A percentile compares a stretch with the other conserved stretches of the same genome.
phyloP scores from a whole-genome alignment of 1,139 yeast species.

The Saccharomycopsis crataegensis region DNA sequence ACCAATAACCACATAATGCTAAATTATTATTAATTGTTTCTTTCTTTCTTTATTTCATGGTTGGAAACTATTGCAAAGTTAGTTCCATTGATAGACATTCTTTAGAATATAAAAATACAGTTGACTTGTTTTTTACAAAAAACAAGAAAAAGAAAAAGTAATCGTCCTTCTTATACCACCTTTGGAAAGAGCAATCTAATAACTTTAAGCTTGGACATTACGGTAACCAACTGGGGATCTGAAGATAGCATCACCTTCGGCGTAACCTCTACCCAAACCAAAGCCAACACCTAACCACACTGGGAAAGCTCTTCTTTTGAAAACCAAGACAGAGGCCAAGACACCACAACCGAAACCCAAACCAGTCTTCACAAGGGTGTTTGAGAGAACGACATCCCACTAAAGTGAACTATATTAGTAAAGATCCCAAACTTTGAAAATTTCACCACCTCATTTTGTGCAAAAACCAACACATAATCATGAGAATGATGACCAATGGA shows the following conservation, averaged over 20 bases:
- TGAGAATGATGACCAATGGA: constrained; percentile 13
- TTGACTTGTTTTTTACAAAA: too few relatives aligned
- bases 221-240: constrained; percentile 74
- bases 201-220: constrained; percentile 50
- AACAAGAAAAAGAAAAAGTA: too few relatives aligned
- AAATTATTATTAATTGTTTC: too few relatives aligned
- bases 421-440: background rate
- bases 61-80: too few relatives aligned
- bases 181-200: background rate
- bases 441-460: background rate
- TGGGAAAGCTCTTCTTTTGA: constrained; percentile 93
- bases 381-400: constrained; percentile 97
- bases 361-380: constrained; percentile 93
- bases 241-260: constrained; percentile 97
- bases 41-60: too few relatives aligned
- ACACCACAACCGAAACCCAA: constrained; percentile 97
- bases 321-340: constrained; percentile 80
- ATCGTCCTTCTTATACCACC: too few relatives aligned
- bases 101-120: too few relatives aligned
- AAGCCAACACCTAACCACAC: constrained; percentile 96
- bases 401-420: constrained; percentile 23
- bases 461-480: constrained; percentile 1
- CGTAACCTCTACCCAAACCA: constrained; percentile 94
- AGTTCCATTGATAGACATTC: too few relatives aligned
- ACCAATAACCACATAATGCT: too few relatives aligned